phyloP scores from a whole-genome alignment of 176 grass and related monocot genomes.

The barley (Hordeum vulgare) region DNA sequence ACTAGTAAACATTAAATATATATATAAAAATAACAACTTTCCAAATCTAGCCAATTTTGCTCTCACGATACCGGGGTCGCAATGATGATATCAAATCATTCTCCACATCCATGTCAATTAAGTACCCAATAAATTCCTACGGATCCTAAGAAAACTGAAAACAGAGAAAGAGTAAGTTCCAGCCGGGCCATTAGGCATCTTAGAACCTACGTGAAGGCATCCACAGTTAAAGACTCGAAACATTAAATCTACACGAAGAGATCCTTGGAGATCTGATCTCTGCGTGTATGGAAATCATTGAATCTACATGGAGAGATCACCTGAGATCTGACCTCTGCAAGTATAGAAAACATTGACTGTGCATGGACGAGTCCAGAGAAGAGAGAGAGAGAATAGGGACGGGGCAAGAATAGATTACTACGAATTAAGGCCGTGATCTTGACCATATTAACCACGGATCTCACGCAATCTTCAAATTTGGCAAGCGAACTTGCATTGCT shows the following conservation, averaged over 20 bases:
- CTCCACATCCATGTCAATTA: not conserved
- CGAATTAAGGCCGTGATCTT: conserved; percentile 15
- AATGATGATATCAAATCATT: not conserved
- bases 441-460: conserved; percentile 26
- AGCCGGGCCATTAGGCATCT: too few relatives aligned
- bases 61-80: not conserved
- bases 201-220: not conserved
- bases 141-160: not conserved
- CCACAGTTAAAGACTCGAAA: not conserved
- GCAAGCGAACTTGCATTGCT: conserved; percentile 14
- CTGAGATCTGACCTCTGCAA: not conserved
- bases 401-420: conserved; percentile 5
- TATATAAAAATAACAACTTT: too few relatives aligned
- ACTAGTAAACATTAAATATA: too few relatives aligned
- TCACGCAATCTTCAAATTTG: conserved; percentile 8
- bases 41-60: too few relatives aligned
- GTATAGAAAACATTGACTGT: conserved; percentile 6
- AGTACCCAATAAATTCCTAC: not conserved
- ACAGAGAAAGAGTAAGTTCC: not conserved
- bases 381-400: not conserved
- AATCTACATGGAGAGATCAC: not conserved
- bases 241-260: not conserved
- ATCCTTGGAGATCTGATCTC: conserved; percentile 13
- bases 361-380: too few relatives aligned
- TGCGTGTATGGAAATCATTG: conserved; percentile 2